Evolutionary conservation across 768 basidiomycete genomes (phyloP).

Genomic region (Galerina marginata): DNA sequence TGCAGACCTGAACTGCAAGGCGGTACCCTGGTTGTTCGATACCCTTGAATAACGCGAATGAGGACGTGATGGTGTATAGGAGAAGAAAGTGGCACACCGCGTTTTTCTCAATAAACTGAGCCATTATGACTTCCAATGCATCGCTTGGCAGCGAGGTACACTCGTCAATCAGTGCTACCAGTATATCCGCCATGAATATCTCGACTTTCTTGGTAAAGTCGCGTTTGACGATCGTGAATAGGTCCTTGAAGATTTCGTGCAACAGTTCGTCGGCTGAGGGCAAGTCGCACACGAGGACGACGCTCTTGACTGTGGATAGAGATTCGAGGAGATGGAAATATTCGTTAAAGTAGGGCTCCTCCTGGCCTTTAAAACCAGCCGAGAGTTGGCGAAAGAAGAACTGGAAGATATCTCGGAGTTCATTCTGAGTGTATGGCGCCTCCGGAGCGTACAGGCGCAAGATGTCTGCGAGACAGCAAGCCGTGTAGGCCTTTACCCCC

Average conservation of each 20-base stretch:
- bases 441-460: slow-evolving; percentile 95
- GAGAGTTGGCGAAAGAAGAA: slow-evolving; percentile 92
- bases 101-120: slow-evolving; percentile 84
- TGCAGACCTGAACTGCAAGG: slow-evolving; percentile 87
- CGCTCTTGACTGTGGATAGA: slow-evolving; percentile 91
- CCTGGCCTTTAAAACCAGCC: slow-evolving; percentile 72
- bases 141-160: slow-evolving; percentile 74
- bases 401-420: slow-evolving; percentile 95
- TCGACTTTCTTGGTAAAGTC: slow-evolving; percentile 80
- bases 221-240: slow-evolving; percentile 82
- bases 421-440: slow-evolving; percentile 89
- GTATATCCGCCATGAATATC: slow-evolving; percentile 85
- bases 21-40: slow-evolving; percentile 79
- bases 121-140: slow-evolving; percentile 80
- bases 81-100: slow-evolving; percentile 44
- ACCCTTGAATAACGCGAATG: slow-evolving; percentile 48
- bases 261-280: slow-evolving; percentile 87
- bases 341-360: slow-evolving; percentile 87
- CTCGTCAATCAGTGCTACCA: slow-evolving; percentile 90
- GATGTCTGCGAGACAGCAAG: slow-evolving; percentile 94
- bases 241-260: slow-evolving; percentile 79
- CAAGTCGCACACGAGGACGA: slow-evolving; percentile 92
- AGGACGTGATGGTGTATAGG: slow-evolving; percentile 4
- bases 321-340: slow-evolving; percentile 96
- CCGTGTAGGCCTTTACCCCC: slow-evolving; percentile 93